These are phyloP conservation scores for Inga oerstediana DNA, from an alignment of 306 rosid species.

Conservation along the genomic window DNA sequence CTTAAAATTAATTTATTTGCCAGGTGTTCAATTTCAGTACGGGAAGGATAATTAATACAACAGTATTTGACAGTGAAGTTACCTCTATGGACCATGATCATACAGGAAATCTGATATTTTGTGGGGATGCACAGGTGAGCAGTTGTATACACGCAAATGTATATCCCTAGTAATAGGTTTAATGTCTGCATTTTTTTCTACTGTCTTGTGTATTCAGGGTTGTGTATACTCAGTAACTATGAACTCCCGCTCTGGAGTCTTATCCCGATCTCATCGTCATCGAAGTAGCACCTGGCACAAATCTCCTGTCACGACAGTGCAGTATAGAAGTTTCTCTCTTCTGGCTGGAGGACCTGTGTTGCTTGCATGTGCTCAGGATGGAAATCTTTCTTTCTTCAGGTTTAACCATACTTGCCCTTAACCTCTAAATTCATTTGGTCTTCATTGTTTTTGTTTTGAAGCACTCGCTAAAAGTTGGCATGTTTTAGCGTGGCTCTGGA, in stretches of 20 bases:
- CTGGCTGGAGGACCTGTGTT: conserved; percentile 91
- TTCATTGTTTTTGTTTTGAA: conserved; percentile 25
- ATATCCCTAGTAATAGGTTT: conserved; percentile 23
- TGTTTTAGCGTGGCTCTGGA: conserved; percentile 81
- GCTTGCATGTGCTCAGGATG: conserved; percentile 90
- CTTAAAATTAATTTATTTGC: conserved; percentile 30
- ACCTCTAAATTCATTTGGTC: conserved; percentile 23
- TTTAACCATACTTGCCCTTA: conserved; percentile 38
- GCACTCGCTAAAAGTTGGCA: conserved; percentile 34
- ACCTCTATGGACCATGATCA: conserved; percentile 56
- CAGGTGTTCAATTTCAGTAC: conserved; percentile 99
- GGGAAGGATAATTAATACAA: conserved; percentile 79
- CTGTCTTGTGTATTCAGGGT: conserved; percentile 67
- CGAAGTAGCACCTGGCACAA: conserved; percentile 69
- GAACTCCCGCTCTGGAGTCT: conserved; percentile 82
- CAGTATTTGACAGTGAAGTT: conserved; percentile 75
- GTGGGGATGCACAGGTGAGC: conserved; percentile 52
- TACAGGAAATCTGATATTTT: conserved; percentile 5
- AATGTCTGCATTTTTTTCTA: conserved; percentile 8
- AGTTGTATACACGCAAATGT: conserved; percentile 28
- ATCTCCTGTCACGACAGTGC: conserved; percentile 83
- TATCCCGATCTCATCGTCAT: conserved; percentile 87
- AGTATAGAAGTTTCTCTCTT: conserved; percentile 91
- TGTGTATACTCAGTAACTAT: conserved; percentile 82
- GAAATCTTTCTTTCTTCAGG: conserved; percentile 94